Conservation (phyloP, 2,329 filamentous ascomycete genomes). For the Ophiostoma australiae region DNA sequence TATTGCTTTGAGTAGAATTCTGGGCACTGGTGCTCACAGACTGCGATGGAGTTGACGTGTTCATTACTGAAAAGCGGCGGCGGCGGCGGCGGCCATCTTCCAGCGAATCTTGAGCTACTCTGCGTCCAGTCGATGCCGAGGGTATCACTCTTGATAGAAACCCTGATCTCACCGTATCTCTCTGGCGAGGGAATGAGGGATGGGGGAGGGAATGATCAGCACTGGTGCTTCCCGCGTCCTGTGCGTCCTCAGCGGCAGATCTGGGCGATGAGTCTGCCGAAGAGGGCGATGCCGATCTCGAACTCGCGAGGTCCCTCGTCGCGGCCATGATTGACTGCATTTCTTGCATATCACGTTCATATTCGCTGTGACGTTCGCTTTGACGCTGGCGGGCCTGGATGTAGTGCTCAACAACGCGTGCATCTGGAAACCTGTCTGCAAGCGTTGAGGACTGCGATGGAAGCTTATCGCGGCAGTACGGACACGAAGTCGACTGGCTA, state of each 20-base stretch:
- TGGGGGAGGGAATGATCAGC: not conserved
- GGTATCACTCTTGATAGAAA: not conserved
- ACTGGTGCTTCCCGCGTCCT: not conserved
- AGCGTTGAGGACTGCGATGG: conserved; percentile 33
- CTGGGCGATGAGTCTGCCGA: not conserved
- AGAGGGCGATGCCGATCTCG: not conserved
- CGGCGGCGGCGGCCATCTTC: not conserved
- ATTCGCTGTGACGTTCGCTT: not conserved
- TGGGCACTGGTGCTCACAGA: not conserved
- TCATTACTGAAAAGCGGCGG: not conserved
- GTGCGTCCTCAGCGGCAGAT: not conserved
- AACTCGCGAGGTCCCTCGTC: not conserved
- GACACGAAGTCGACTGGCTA: conserved; percentile 57
- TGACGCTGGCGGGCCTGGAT: not conserved
- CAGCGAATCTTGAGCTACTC: not conserved
- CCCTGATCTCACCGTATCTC: not conserved
- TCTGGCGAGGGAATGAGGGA: not conserved
- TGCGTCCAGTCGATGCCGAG: not conserved
- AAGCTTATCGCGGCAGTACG: conserved; percentile 60
- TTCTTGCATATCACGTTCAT: not conserved
- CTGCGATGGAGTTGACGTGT: not conserved
- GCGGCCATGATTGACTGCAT: not conserved
- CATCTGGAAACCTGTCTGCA: not conserved
- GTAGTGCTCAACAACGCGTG: not conserved
- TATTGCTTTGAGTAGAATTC: not conserved